Conservation (phyloP, 805 yeast species). For the Pichia cephalocereana region DNA sequence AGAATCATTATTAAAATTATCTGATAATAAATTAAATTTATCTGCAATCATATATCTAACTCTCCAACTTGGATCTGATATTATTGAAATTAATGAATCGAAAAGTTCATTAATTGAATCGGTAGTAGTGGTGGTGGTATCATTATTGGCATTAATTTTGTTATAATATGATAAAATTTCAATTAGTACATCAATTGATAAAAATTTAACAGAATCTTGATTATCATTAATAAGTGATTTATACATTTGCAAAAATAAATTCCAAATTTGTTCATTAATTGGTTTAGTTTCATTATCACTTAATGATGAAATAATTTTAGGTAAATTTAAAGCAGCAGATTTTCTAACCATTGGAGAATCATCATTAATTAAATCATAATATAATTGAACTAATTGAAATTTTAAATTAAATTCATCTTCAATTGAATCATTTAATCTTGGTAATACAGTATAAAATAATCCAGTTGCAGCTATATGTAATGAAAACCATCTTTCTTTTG, state of each 20-base stretch:
- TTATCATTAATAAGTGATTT: conserved; percentile 68
- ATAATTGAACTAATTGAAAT: conserved; percentile 55
- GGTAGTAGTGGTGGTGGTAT: conserved; percentile 45
- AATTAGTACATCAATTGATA: conserved; percentile 80
- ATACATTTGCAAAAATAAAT: conserved; percentile 72
- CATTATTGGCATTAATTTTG: background rate
- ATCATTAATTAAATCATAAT: conserved; percentile 66
- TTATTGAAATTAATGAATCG: conserved; percentile 57
- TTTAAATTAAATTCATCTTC: conserved; percentile 28
- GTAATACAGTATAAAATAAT: conserved; percentile 61
- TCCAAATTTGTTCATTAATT: conserved; percentile 37
- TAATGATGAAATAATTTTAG: conserved; percentile 57
- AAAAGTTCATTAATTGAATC: conserved; percentile 57
- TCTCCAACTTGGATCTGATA: conserved; percentile 92
- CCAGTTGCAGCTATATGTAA: conserved; percentile 89
- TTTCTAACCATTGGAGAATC: conserved; percentile 98
- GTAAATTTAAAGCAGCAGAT: conserved; percentile 82
- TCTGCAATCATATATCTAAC: conserved; percentile 99
- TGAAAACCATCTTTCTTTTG: conserved; percentile 92
- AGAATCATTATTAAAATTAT: conserved; percentile 49
- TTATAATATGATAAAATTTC: conserved; percentile 52
- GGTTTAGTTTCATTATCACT: background rate
- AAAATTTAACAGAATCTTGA: conserved; percentile 91
- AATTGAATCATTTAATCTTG: conserved; percentile 40
- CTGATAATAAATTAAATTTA: conserved; percentile 66